Base-by-base conservation (phyloP, 139 green algal species). In the Bryopsis sp. region DNA sequence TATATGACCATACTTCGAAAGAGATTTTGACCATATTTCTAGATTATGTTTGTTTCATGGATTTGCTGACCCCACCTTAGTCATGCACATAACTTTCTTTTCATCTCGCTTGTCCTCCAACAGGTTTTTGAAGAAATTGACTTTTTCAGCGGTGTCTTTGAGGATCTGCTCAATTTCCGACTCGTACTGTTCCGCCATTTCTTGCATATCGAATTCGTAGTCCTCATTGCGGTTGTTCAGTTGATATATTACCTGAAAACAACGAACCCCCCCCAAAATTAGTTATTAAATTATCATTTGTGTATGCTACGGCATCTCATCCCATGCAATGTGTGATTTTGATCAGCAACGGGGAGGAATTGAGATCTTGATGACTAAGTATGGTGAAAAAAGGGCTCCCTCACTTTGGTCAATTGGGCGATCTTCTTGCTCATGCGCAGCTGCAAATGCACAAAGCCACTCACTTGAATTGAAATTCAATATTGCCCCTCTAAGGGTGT, bases 361-460 rank as follows among this genome's bases (percentile, higher is more conserved):
- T 24, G 24, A 57, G 22, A 24, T 57, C 47, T 57, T 22, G 47
- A 24, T 24, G 47, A 26, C 22, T 24, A 57, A 22, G 24, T 26
- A 31, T n/a, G 2, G 39, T 7, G n/a, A n/a, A n/a, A n/a, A n/a
- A n/a, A n/a, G n/a, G n/a, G n/a, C n/a, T n/a, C n/a, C n/a, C n/a
- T n/a, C 58, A 80, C 80, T 74, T 90, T 86, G 4, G 85, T 90
- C 1, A 92, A 78, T 79, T 92, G 85, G 1, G 85, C 84, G 63
- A 92, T 89, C 65, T 92, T 92, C 72, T 92, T 92, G 69, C 75
- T 84, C 85, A 92, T 92, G 8, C 83, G 77, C 34, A 92, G 64
- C 75, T 89, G 78, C 68, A 79, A 54, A n/a, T n/a, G n/a, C n/a
- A n/a, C n/a, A n/a, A n/a, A n/a, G n/a, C n/a, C n/a, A n/a, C n/a